Evolutionary conservation across 768 basidiomycete species (phyloP).

Genomic region (Leccinum incarnatum): DNA sequence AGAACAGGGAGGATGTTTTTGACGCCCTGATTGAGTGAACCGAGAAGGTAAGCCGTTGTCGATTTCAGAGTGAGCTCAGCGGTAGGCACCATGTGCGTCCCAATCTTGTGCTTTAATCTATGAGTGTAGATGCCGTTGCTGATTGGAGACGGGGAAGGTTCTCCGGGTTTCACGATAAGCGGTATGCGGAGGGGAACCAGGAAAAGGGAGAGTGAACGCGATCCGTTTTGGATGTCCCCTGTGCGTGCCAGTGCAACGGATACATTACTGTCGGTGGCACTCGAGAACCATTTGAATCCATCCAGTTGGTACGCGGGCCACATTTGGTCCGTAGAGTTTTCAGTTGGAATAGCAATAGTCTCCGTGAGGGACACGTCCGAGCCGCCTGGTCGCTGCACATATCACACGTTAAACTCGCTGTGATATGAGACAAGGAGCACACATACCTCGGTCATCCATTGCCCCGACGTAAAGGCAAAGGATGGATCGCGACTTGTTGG

Average conservation of each 20-base stretch:
- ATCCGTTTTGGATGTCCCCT: conserved; percentile 51
- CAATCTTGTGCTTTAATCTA: conserved; percentile 76
- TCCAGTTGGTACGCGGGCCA: conserved; percentile 58
- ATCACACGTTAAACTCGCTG: not conserved
- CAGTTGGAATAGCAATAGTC: conserved; percentile 49
- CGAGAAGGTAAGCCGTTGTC: conserved; percentile 62
- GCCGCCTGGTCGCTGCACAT: conserved; percentile 58
- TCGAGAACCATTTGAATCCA: conserved; percentile 85
- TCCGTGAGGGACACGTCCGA: conserved; percentile 77
- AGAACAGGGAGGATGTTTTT: conserved; percentile 67
- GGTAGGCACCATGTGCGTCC: conserved; percentile 71
- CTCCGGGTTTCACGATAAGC: conserved; percentile 41
- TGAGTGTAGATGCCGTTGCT: conserved; percentile 70
- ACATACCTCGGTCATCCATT: conserved; percentile 80
- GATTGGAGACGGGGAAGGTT: conserved; percentile 42
- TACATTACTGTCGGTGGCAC: conserved; percentile 74
- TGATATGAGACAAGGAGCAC: not conserved
- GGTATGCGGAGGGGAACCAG: conserved; percentile 61
- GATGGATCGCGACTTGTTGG: conserved; percentile 55
- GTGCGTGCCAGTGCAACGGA: conserved; percentile 74
- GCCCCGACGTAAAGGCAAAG: conserved; percentile 66
- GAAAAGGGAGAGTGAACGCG: conserved; percentile 70
- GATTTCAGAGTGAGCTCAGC: conserved; percentile 66
- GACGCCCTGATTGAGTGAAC: conserved; percentile 56
- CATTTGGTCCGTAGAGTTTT: conserved; percentile 31